Evolutionary conservation across 768 basidiomycete genomes (phyloP).

Genomic region (Imleria badia): DNA sequence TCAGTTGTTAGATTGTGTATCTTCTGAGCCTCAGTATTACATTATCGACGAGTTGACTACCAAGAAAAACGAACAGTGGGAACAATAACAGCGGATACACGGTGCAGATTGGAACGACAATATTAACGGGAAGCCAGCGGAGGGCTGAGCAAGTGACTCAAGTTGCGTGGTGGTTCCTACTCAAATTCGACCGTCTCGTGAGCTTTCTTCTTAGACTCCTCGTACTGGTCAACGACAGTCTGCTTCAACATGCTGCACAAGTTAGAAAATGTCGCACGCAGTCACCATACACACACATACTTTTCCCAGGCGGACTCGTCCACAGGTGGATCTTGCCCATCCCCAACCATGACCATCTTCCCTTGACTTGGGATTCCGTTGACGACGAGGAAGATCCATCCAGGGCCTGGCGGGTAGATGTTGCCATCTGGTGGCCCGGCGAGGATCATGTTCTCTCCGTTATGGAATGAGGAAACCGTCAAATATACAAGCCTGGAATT

Average conservation of each 20-base stretch:
- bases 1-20: conserved; percentile 8
- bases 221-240: conserved; percentile 52
- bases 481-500: conserved; percentile 79
- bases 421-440: conserved; percentile 60
- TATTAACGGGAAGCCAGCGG: background rate
- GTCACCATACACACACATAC: conserved; percentile 39
- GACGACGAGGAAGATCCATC: conserved; percentile 68
- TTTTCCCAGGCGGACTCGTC: conserved; percentile 55
- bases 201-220: conserved; percentile 34
- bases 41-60: conserved; percentile 8
- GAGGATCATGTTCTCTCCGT: conserved; percentile 50
- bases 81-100: background rate
- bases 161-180: background rate
- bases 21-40: conserved; percentile 1
- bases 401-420: conserved; percentile 81
- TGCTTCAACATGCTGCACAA: conserved; percentile 46
- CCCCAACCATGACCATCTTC: conserved; percentile 64
- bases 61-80: conserved; percentile 1
- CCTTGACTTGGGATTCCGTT: conserved; percentile 67
- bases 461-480: conserved; percentile 40
- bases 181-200: conserved; percentile 13
- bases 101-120: background rate
- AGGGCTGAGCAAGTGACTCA: background rate
- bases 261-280: background rate
- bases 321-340: conserved; percentile 58